Conservation (phyloP, 1,139 yeast genomes). For the Debaryomyces subglobosus region DNA sequence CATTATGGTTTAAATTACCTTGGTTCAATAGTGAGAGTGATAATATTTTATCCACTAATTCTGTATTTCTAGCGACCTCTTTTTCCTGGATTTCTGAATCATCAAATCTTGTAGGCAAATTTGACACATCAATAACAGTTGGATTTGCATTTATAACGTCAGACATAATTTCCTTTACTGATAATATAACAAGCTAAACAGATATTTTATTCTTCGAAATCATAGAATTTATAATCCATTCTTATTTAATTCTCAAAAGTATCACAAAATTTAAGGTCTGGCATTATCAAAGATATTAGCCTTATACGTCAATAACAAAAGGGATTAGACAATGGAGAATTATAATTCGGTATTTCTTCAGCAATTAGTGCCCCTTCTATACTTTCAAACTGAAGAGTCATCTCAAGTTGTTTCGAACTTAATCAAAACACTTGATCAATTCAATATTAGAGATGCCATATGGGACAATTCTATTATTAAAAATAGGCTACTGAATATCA, state of each 20-base stretch:
- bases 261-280: not conserved
- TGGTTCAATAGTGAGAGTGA: slow-evolving; percentile 26
- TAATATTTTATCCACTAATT: slow-evolving; percentile 22
- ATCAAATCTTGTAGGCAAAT: slow-evolving; percentile 68
- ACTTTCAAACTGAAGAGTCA: slow-evolving; percentile 19
- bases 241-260: not conserved
- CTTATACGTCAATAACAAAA: not conserved
- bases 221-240: not conserved
- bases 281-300: not conserved
- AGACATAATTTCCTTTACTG: slow-evolving; percentile 35
- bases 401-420: slow-evolving; percentile 7
- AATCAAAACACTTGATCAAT: slow-evolving; percentile 18
- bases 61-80: slow-evolving; percentile 10
- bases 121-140: slow-evolving; percentile 72
- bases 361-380: slow-evolving; percentile 39
- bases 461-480: slow-evolving; percentile 49
- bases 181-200: not conserved
- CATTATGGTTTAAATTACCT: not conserved
- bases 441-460: slow-evolving; percentile 23
- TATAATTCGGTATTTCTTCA: slow-evolving; percentile 31
- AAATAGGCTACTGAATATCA: slow-evolving; percentile 39
- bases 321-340: slow-evolving; percentile 30
- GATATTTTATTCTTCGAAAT: not conserved
- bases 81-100: slow-evolving; percentile 23
- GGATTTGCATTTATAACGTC: slow-evolving; percentile 95